Base-by-base conservation (phyloP, 2,329 filamentous ascomycete species). In the Microsporum canis region DNA sequence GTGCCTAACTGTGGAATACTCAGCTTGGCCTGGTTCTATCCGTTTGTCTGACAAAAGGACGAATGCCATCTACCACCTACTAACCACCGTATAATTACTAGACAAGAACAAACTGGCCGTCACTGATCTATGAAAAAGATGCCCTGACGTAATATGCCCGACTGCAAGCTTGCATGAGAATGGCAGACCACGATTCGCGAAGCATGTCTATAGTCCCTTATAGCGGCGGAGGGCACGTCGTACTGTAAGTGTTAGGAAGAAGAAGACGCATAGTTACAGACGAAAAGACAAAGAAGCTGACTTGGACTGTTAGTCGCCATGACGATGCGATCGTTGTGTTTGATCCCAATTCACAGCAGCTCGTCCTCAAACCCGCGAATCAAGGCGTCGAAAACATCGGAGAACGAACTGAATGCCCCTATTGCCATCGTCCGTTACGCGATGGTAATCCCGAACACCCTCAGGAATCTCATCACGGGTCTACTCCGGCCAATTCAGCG, bases 271-370 rank as follows among this genome's bases (percentile, higher is more conserved):
- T 14, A 4, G 51, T n/a, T n/a, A n/a, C 31, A 36, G n/a, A 14
- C 36, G 7, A 5, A 17, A n/a, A 27, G 27, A 53, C 14, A 12
- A 5, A 6, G 31, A 31, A 55, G 27, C 29, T 55, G 31, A 55
- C 51, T 17, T 36, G 12, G 14, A 17, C 51, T 1, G 23, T 17
- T 69, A 97, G 94, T 59, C 94, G 92, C 64, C 91, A 96, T 73
- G 88, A 89, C 70, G 90, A 96, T 76, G 88, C 91, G 27, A 86
- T 99, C 61, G 94, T 99, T 51, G 86, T 97, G 41, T 91, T 89
- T 70, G 92, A 99, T 75, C 88, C 86, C 55, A 81, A 84, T 34
- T 96, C 91, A 5, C 87, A 87, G 65, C 88, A 91, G 68, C 84
- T 99, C 65, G 89, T 90, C 67, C 87, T 96, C 58, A 87, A 88